Evolutionary conservation across 805 yeast species (phyloP).

Genomic region (Candida nanaspora): DNA sequence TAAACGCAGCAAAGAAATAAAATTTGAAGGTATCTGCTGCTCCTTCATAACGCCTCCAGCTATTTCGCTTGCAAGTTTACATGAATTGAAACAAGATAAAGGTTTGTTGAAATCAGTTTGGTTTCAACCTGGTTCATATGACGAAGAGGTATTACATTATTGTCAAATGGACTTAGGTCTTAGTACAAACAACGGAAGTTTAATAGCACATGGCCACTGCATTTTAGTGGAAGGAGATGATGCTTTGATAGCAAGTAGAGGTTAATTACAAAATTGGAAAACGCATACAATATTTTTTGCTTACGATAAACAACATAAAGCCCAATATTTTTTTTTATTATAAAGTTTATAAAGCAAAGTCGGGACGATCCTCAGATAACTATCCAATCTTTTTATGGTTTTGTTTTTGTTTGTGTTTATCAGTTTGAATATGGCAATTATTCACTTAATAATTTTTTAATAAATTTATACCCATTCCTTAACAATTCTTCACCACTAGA

Average conservation of each 20-base stretch:
- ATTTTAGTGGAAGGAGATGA: constrained; percentile 62
- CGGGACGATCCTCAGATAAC: neutral
- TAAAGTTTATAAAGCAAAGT: neutral
- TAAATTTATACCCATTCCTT: constrained; percentile 27
- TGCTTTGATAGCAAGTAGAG: constrained; percentile 19
- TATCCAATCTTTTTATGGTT: neutral
- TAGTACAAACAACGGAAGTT: constrained; percentile 17
- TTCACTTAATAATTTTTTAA: constrained; percentile 34
- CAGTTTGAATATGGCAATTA: neutral
- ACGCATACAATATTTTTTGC: neutral
- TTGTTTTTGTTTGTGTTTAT: neutral
- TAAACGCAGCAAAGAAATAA: constrained; percentile 9
- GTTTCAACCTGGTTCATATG: constrained; percentile 82
- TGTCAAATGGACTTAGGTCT: constrained; percentile 23
- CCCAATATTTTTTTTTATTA: no score
- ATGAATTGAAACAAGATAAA: constrained; percentile 26
- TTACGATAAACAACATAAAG: neutral
- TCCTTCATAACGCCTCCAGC: constrained; percentile 74
- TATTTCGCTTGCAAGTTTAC: constrained; percentile 40
- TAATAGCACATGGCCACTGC: constrained; percentile 53
- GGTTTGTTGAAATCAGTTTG: constrained; percentile 49
- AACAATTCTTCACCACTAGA: constrained; percentile 24
- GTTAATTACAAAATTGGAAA: neutral
- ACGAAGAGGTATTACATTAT: constrained; percentile 37
- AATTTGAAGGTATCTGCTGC: constrained; percentile 42